Base-by-base conservation (phyloP, 129 eudicot genomes). In the Erigeron canadensis region DNA sequence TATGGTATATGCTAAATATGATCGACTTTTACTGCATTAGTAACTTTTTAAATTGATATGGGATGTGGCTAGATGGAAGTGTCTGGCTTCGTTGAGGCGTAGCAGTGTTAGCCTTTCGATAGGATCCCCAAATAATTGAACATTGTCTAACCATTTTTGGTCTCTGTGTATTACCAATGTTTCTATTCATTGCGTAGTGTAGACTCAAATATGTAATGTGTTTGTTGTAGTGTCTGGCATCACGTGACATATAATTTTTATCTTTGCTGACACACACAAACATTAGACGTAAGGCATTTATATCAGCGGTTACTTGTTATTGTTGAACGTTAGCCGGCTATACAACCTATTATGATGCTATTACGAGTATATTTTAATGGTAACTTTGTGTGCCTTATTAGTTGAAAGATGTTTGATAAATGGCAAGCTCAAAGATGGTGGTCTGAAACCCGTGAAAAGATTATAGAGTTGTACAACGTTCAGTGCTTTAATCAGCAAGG, bases 371-470 rank as follows among this genome's bases (percentile, higher is more conserved):
- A 59, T 19, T 38, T 37, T 38, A 57, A 67, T 73, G 2, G 3
- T 81, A 44, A 44, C 19, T 53, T 76, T 12, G 18, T 77, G 73
- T 53, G 60, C 70, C 63, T 79, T 61, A 66, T 37, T 86, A 93
- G 98, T 60, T 95, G 98, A 18, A 96, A 93, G 68, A 87, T 93
- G 74, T 93, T 89, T 64, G 85, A 87, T 83, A 93, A 93, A 77
- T 87, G 89, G 91, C 91, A 89, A 93, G 98, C 98, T 64, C 98
- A 93, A 78, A 79, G 85, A 70, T 93, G 98, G 98, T 93, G 98
- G 98, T 82, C 95, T 0, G 98, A 93, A 68, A 93, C 89, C 75
- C 84, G 80, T 48, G 98, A 93, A 80, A 93, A 85, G 77, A 95
- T 93, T 41, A 84, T 85, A 86, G 98, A 93, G 80, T 82, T 93